Percentiles rank a stretch among this genome's conserved stretches.
Evolutionary conservation across 2,329 filamentous ascomycete species (phyloP).

Genomic region (Colletotrichum acutatum): DNA sequence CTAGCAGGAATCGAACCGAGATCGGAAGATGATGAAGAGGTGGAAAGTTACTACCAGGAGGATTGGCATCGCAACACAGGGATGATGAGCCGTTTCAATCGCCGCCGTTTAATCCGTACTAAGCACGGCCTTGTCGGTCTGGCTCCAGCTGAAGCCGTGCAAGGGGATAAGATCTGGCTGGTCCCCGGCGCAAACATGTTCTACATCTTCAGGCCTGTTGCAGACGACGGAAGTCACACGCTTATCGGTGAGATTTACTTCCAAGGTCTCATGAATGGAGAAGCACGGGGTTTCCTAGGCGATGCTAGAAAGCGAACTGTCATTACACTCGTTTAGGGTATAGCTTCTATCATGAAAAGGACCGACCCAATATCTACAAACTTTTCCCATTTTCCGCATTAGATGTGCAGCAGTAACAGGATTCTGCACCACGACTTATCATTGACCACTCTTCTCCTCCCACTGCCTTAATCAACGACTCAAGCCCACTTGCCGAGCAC

Average conservation of each 20-base stretch:
- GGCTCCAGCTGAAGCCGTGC: neutral
- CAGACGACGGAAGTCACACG: neutral
- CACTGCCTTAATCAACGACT: neutral
- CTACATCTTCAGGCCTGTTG: neutral
- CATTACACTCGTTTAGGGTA: conserved; percentile 25
- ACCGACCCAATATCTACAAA: conserved; percentile 8
- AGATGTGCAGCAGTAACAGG: neutral
- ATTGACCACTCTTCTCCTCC: neutral
- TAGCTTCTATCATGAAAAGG: conserved; percentile 26
- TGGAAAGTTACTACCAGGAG: neutral
- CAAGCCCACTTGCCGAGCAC: conserved; percentile 81
- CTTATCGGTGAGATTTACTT: neutral
- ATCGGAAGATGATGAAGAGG: neutral
- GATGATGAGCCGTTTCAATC: neutral
- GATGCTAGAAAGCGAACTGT: neutral
- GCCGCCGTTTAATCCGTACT: neutral
- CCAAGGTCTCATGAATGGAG: neutral
- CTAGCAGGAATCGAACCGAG: neutral
- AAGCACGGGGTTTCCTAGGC: neutral
- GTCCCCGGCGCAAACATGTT: neutral
- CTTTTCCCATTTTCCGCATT: neutral
- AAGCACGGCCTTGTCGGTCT: neutral
- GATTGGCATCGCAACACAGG: neutral
- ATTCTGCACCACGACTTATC: conserved; percentile 1
- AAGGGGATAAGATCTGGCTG: neutral